Evolutionary conservation across 2,329 filamentous ascomycete species (phyloP).

Genomic region (Colletotrichum costaricense): DNA sequence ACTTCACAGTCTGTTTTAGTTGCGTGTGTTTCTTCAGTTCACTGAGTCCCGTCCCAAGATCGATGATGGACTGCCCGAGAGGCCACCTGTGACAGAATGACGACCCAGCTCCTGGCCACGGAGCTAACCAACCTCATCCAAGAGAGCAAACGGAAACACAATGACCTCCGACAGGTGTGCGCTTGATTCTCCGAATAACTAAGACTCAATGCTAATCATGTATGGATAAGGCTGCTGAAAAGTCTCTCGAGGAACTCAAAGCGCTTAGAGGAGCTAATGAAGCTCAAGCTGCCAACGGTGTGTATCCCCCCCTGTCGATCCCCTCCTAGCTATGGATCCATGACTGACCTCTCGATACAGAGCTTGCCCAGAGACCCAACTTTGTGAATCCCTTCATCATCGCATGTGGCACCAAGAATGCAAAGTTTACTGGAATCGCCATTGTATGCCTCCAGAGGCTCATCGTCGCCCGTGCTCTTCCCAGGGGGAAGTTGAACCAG

Average conservation of each 20-base stretch:
- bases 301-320: constrained; percentile 40
- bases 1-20: not conserved
- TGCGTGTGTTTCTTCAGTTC: not conserved
- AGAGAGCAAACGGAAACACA: constrained; percentile 95
- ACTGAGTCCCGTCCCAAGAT: not conserved
- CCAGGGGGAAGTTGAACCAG: constrained; percentile 82
- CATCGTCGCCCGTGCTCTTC: constrained; percentile 83
- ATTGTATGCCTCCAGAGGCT: constrained; percentile 91
- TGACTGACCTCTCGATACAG: constrained; percentile 57
- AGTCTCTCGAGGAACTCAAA: constrained; percentile 91
- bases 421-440: constrained; percentile 88
- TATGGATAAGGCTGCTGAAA: constrained; percentile 82
- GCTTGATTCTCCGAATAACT: not conserved
- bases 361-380: constrained; percentile 82
- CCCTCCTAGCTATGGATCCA: constrained; percentile 36
- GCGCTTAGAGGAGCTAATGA: constrained; percentile 79
- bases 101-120: constrained; percentile 86
- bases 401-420: constrained; percentile 89
- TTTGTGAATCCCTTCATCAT: constrained; percentile 96
- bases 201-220: constrained; percentile 8
- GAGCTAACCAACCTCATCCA: constrained; percentile 93
- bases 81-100: constrained; percentile 70
- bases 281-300: constrained; percentile 78
- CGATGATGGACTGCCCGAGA: constrained; percentile 30
- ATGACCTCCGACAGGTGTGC: constrained; percentile 84